Base-by-base conservation (phyloP, 164 flowering plant genomes). In the Macadamia tetraphylla region DNA sequence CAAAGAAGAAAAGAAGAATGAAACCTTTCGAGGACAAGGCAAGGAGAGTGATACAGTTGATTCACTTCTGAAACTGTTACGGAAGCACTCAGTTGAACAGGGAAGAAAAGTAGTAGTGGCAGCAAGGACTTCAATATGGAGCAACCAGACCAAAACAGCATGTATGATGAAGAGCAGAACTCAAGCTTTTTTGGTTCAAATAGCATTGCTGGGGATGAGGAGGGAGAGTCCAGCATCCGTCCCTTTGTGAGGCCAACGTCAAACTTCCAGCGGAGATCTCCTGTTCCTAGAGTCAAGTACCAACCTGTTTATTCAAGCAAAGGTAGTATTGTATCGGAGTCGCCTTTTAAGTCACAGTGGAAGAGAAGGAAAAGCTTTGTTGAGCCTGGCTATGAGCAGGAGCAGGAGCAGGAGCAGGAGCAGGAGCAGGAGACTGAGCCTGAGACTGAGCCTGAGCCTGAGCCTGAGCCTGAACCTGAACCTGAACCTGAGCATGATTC, bases 31-130 rank as follows among this genome's bases (percentile, higher is more conserved):
- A 73, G 92, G 80, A 74, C 77, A 82, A 58, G 79, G 81, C 31
- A 84, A 74, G 78, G 88, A 83, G 73, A 85, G 78, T 71, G 97
- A 85, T 65, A 87, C 94, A n/a, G 97, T 89, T 31, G 92, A 87
- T 78, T 87, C 96, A 60, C 96, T 90, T 65, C 88, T 94, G 30
- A 86, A 88, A 67, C 81, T 91, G 63, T 73, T 91, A 53, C 75
- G 90, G 68, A 88, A 90, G 66, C 97, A 91, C 76, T 87, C 96
- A 0, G 83, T 70, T 60, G 89, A 87, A 56, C 90, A 87, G 70
- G 84, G 87, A 46, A 84, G 81, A 73, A 80, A 73, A 64, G n/a
- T n/a, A 86, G 70, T 64, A 70, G 48, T 48, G 67, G 65, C 44
- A 71, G 66, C 71, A 74, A 44, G n/a, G 87, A 81, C 62, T 69